Base-by-base conservation (phyloP, 352 stramenopile species). In the Globisporangium perplexum region DNA sequence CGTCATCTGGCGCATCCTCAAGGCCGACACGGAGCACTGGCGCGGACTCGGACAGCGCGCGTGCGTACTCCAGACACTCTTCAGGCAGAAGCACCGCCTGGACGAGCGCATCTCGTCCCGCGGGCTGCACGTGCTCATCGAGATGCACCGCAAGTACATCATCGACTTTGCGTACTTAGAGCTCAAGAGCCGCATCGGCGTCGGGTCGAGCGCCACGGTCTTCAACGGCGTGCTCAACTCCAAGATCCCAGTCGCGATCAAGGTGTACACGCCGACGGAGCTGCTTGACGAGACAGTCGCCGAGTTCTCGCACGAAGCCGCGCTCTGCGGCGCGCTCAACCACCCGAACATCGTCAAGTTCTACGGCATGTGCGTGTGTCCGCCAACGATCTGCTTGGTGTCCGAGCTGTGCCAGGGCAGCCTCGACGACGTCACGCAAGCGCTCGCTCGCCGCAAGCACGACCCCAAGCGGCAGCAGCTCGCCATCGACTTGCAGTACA, bases 91-190 rank as follows among this genome's bases (percentile, higher is more conserved):
- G 15, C 1, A 18, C 15, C 12, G 22, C 38, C 3, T 43, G 15
- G 7, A 88, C 30, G 30, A 33, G 26, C 66, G 66, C 12, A 71
- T 60, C 22, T 88, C 71, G n/a, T 72, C 77, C 0, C 65, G 56
- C 23, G 65, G 67, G 10, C 68, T 86, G 6, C 77, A 88, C 22
- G 24, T 62, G 14, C 68, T 88, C 51, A 85, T 88, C 22, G 77
- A 88, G 57, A 82, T 81, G 68, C 75, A 88, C 57, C 66, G 66
- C 42, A 77, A 86, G 33, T 82, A 77, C 53, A 54, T 88, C 15
- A 86, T 88, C 30, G 76, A 88, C 52, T 88, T 88, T 51, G 77
- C 77, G 0, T 69, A 86, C 58, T 45, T 87, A 1, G 58, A 87
- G 18, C 35, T 88, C 24, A 65, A 65, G 20, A 43, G 56, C 1